Evolutionary conservation across 2,329 filamentous ascomycete species (phyloP), one percentile per base, ranked within the genome.

Genomic region (Trichophyton schoenleinii): DNA sequence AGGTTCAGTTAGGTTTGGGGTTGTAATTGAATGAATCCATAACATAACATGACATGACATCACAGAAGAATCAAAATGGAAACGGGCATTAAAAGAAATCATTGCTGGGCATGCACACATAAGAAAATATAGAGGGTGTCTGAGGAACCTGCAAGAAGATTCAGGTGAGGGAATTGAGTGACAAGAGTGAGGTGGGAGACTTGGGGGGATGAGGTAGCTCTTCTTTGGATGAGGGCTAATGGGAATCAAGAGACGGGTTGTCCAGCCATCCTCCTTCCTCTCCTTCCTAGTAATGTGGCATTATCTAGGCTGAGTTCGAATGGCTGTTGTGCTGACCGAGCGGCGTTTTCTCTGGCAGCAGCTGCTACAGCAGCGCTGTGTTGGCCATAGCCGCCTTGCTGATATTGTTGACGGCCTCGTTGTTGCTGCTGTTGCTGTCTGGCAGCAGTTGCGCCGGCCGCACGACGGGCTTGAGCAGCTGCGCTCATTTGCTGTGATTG

Each of bases 251-350:
- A 46, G 0, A 60, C 62, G 53, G 58, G 44, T 11, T 64, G 61
- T 13, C 63, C 63, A 55, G 57, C 60, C 57, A 64, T 25, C 25
- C 63, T 59, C 52, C 63, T 61, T 36, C 78, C 78, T 65, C 84
- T 77, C 67, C 91, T 84, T 36, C 91, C 91, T 3, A 99, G 78
- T 59, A 99, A 75, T 1, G 91, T 97, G 0, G 94, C 89, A 61
- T 94, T 94, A 66, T 95, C 90, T 42, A 99, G 78, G 70, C 85
- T 96, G 55, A 99, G 81, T 74, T 99, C 94, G 67, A 99, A 99
- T 0, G 88, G 85, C 36, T 89, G 91, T 73, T 87, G 88, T 67
- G 88, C 84, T 64, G 84, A 81, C 36, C 83, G 79, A 52, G 86
- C 84, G 46, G 94, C 89, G 70, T 90, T 89, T 69, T 89, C 85